These are phyloP conservation scores for Diaporthe sp. DNA, from an alignment of 2,329 filamentous ascomycete species.

Conservation along the genomic window DNA sequence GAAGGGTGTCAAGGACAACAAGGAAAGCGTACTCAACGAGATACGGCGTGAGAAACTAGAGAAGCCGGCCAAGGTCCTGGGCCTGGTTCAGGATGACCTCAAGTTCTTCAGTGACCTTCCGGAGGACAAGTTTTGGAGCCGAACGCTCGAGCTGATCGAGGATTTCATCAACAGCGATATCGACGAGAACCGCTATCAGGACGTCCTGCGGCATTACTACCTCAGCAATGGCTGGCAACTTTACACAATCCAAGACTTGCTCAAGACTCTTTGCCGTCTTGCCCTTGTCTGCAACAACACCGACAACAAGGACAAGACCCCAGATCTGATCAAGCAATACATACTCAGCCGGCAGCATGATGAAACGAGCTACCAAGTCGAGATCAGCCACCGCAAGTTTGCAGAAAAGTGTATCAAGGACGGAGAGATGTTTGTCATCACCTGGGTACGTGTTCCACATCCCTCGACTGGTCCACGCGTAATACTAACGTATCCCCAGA, in stretches of 20 bases:
- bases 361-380: conserved; percentile 88
- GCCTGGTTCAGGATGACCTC: conserved; percentile 81
- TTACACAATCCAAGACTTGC: conserved; percentile 91
- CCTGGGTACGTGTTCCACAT: conserved; percentile 76
- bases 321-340: conserved; percentile 90
- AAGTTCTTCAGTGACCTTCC: conserved; percentile 80
- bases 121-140: conserved; percentile 81
- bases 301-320: conserved; percentile 92
- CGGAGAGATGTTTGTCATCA: conserved; percentile 88
- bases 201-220: conserved; percentile 91
- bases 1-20: conserved; percentile 83
- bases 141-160: conserved; percentile 86
- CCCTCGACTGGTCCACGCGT: not conserved
- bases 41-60: conserved; percentile 77
- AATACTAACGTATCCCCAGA: conserved; percentile 54
- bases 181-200: conserved; percentile 86
- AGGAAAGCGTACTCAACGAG: conserved; percentile 77
- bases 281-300: conserved; percentile 85
- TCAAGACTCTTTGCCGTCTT: conserved; percentile 83
- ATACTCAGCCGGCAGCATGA: conserved; percentile 83
- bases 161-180: conserved; percentile 85
- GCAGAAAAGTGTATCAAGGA: conserved; percentile 95
- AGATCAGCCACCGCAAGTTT: conserved; percentile 90
- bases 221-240: conserved; percentile 91
- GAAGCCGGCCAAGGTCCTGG: conserved; percentile 86